A percentile compares a stretch with the other conserved stretches of the same genome.
Evolutionary conservation across 176 grass and related monocot genomes (phyloP).

Genomic region (Rhynchospora pubera): DNA sequence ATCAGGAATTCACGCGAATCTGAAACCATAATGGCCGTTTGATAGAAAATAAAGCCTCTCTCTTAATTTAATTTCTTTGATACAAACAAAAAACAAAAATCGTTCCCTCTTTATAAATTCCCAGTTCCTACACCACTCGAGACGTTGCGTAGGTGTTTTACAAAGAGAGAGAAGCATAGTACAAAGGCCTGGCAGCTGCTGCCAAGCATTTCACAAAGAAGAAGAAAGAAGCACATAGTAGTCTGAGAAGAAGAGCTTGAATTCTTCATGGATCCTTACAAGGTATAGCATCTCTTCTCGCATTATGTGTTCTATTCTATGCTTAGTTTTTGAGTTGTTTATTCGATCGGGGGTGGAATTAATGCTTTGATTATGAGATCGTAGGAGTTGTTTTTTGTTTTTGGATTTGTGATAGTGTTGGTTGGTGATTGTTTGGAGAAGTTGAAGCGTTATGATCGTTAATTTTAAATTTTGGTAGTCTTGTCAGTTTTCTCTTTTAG

Average conservation of each 20-base stretch:
- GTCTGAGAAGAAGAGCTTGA: neutral
- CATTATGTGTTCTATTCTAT: neutral
- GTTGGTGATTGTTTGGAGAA: neutral
- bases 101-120: neutral
- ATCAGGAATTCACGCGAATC: neutral
- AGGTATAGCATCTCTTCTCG: slow-evolving; percentile 28
- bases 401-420: neutral
- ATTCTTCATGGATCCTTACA: slow-evolving; percentile 87
- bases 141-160: neutral
- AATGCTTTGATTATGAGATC: neutral
- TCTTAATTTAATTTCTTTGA: neutral
- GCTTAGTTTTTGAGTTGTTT: neutral
- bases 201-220: neutral
- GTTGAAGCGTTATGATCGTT: neutral
- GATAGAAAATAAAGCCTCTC: neutral
- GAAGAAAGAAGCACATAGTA: neutral
- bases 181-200: neutral
- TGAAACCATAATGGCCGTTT: neutral
- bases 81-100: neutral
- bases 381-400: neutral
- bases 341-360: neutral
- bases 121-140: neutral
- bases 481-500: neutral
- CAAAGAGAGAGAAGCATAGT: neutral
- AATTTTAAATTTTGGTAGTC: neutral